Evolutionary conservation across 2,329 filamentous ascomycete species (phyloP).

Genomic region (Sclerotinia sclerotiorum): DNA sequence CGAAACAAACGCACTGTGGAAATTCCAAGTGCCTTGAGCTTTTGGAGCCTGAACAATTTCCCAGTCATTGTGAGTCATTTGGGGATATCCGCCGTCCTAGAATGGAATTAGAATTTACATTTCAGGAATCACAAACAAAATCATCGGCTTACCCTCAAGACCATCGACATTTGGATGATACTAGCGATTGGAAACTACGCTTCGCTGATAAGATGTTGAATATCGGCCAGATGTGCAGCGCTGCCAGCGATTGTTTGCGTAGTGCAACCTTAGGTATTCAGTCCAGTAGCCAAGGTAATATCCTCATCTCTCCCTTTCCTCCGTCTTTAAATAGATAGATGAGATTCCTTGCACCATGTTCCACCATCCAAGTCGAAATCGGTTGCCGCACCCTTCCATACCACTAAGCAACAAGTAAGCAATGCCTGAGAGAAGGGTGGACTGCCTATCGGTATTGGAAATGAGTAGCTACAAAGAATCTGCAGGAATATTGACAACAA

Average conservation of each 20-base stretch:
- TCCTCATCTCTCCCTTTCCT: slow-evolving; percentile 16
- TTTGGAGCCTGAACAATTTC: slow-evolving; percentile 44
- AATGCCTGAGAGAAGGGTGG: background rate
- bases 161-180: slow-evolving; percentile 30
- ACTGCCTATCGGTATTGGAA: background rate
- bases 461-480: background rate
- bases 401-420: slow-evolving; percentile 7
- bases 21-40: slow-evolving; percentile 54
- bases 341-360: slow-evolving; percentile 40
- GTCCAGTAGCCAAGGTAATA: slow-evolving; percentile 20
- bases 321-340: slow-evolving; percentile 42
- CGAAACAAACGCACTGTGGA: slow-evolving; percentile 43
- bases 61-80: background rate
- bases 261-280: background rate
- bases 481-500: slow-evolving; percentile 16
- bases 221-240: slow-evolving; percentile 1
- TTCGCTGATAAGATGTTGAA: slow-evolving; percentile 15
- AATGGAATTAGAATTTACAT: no score
- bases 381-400: background rate
- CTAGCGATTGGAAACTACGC: slow-evolving; percentile 21
- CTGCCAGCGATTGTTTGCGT: slow-evolving; percentile 1
- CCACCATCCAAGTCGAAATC: slow-evolving; percentile 43
- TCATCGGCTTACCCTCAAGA: slow-evolving; percentile 18
- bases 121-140: background rate
- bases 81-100: background rate